A percentile compares a stretch with the other conserved stretches of the same genome.
Conservation (phyloP, 2,329 filamentous ascomycete genomes). For the Cladosporium sp. region DNA sequence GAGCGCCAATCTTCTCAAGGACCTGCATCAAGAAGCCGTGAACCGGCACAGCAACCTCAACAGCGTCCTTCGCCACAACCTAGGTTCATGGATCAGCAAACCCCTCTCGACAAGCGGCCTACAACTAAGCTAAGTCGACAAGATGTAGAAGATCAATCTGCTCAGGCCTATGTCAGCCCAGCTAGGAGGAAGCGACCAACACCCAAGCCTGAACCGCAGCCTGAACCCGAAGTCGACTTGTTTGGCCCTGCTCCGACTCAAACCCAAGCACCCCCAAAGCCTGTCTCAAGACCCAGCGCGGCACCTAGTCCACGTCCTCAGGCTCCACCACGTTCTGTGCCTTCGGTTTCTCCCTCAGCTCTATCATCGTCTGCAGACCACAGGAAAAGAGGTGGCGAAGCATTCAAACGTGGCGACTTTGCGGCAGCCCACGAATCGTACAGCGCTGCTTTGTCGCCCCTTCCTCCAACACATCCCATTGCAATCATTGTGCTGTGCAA, state of each 20-base stretch:
- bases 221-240: constrained; percentile 31
- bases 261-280: constrained; percentile 17
- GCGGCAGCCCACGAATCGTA: constrained; percentile 80
- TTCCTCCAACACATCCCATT: constrained; percentile 55
- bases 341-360: constrained; percentile 62
- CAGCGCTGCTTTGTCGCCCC: constrained; percentile 64
- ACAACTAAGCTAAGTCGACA: constrained; percentile 63
- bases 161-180: constrained; percentile 82
- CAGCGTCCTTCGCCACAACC: constrained; percentile 37
- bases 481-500: constrained; percentile 88
- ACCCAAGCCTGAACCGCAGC: constrained; percentile 31
- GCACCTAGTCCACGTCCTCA: constrained; percentile 41
- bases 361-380: constrained; percentile 72
- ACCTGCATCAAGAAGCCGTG: constrained; percentile 18
- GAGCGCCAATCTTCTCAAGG: constrained; percentile 20
- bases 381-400: constrained; percentile 73
- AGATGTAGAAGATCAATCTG: constrained; percentile 70
- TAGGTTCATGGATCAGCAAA: constrained; percentile 33
- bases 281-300: constrained; percentile 35
- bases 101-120: constrained; percentile 33
- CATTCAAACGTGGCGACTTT: constrained; percentile 94
- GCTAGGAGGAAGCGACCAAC: constrained; percentile 69
- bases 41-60: constrained; percentile 30
- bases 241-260: constrained; percentile 26
- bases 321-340: constrained; percentile 55